These are phyloP conservation scores for Hypsizygus marmoreus DNA, from an alignment of 768 basidiomycete species.

Conservation along the genomic window DNA sequence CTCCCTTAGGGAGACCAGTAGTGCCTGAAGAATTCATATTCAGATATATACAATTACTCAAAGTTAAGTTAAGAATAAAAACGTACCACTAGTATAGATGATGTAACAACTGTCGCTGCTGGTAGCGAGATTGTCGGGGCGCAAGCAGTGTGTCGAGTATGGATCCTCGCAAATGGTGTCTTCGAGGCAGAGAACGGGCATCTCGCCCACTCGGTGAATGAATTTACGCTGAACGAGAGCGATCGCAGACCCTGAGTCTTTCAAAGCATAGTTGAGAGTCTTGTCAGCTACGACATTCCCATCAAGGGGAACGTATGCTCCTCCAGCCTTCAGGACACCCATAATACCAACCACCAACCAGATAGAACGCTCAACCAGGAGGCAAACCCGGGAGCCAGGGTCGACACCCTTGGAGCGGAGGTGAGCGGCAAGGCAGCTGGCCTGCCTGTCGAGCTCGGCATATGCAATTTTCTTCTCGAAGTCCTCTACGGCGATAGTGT, in stretches of 20 bases:
- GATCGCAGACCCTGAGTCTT: constrained; percentile 43
- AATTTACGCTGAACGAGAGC: constrained; percentile 46
- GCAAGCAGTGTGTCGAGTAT: constrained; percentile 29
- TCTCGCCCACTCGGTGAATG: constrained; percentile 31
- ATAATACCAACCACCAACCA: constrained; percentile 54
- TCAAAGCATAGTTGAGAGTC: constrained; percentile 50
- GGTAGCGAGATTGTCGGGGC: constrained; percentile 35
- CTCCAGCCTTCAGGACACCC: constrained; percentile 56
- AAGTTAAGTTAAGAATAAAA: neutral
- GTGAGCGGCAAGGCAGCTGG: constrained; percentile 44
- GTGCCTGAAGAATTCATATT: constrained; percentile 39
- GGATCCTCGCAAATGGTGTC: constrained; percentile 26
- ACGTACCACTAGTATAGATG: constrained; percentile 60
- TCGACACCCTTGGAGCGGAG: constrained; percentile 44
- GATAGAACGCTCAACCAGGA: constrained; percentile 55
- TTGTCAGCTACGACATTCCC: constrained; percentile 55
- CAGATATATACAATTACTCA: neutral
- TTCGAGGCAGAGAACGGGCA: constrained; percentile 31
- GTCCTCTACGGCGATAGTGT: constrained; percentile 39
- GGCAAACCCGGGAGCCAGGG: constrained; percentile 50
- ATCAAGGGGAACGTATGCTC: constrained; percentile 58
- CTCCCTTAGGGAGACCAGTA: constrained; percentile 58
- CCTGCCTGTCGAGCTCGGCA: constrained; percentile 46
- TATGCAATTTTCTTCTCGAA: constrained; percentile 49
- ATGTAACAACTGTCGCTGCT: constrained; percentile 50